Evolutionary conservation across 2,329 filamentous ascomycete species (phyloP).

Genomic region (Madurella fahalii): DNA sequence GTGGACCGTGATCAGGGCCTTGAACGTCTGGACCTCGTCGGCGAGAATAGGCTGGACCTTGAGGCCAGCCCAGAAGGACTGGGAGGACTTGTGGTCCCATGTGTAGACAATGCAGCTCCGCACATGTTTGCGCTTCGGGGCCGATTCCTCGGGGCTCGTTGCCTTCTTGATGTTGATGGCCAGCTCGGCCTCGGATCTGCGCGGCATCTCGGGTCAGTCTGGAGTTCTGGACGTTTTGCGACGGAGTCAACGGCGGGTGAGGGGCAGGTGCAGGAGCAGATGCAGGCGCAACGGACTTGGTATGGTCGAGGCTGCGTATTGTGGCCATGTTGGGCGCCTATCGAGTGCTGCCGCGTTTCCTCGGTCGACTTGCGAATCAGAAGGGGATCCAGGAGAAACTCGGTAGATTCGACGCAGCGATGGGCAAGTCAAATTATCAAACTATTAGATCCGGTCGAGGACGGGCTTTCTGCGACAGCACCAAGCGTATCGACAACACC

Average conservation of each 20-base stretch:
- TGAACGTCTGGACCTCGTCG: constrained; percentile 98
- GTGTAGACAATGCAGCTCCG: constrained; percentile 97
- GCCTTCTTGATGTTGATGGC: constrained; percentile 68
- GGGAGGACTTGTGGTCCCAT: constrained; percentile 96
- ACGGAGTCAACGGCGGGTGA: not conserved
- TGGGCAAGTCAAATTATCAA: constrained; percentile 8
- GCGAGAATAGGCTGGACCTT: constrained; percentile 99
- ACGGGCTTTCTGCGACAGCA: constrained; percentile 7
- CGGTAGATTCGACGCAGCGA: not conserved
- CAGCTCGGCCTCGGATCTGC: constrained; percentile 64
- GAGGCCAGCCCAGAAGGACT: constrained; percentile 95
- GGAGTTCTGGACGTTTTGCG: not conserved
- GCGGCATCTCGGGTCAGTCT: constrained; percentile 21
- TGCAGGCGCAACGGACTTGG: constrained; percentile 26
- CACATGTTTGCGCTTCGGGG: constrained; percentile 84
- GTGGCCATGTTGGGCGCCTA: constrained; percentile 31
- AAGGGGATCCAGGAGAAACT: not conserved
- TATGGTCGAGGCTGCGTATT: constrained; percentile 32
- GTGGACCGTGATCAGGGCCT: constrained; percentile 93
- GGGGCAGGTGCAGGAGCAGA: not conserved
- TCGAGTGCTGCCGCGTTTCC: constrained; percentile 11
- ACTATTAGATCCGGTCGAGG: not conserved
- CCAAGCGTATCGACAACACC: not conserved
- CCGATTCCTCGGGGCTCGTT: constrained; percentile 63
- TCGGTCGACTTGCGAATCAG: constrained; percentile 14